A percentile compares a stretch with the other conserved stretches of the same genome.
phyloP scores from a whole-genome alignment of 495 filamentous ascomycete genomes.

The Platismatia glauca region DNA sequence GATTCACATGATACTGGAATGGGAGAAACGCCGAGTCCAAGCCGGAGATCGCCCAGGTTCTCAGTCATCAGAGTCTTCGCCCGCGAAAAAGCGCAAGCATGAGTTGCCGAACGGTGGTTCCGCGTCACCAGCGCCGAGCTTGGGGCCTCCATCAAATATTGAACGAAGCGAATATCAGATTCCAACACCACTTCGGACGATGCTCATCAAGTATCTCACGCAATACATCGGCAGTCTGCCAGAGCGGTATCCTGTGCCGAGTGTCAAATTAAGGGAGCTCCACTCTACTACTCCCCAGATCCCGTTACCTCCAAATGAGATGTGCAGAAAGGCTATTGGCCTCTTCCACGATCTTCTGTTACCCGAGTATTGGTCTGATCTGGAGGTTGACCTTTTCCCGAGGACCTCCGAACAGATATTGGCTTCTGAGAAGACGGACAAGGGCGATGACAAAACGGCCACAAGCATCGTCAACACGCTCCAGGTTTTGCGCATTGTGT shows the following conservation, averaged over 20 bases:
- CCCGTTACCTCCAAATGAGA: conserved; percentile 54
- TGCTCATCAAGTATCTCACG: conserved; percentile 86
- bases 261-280: conserved; percentile 53
- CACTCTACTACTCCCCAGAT: conserved; percentile 37
- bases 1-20: conserved; percentile 80
- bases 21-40: conserved; percentile 75
- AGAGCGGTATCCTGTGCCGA: conserved; percentile 68
- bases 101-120: conserved; percentile 42
- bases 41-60: conserved; percentile 36
- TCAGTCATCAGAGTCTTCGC: conserved; percentile 57
- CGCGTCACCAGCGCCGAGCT: conserved; percentile 34
- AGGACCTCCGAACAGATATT: conserved; percentile 80
- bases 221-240: conserved; percentile 86
- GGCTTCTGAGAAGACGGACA: conserved; percentile 57
- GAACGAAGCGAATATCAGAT: conserved; percentile 63
- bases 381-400: conserved; percentile 84
- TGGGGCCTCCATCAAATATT: conserved; percentile 40
- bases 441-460: conserved; percentile 58
- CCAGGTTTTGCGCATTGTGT: conserved; percentile 77
- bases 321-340: conserved; percentile 72
- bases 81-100: conserved; percentile 64
- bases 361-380: conserved; percentile 81
- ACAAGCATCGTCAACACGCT: conserved; percentile 86
- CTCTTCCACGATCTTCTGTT: conserved; percentile 82
- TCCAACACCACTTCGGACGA: conserved; percentile 52